Percentiles rank a stretch among this genome's conserved stretches.
phyloP scores from a whole-genome alignment of 2,329 filamentous ascomycete genomes.

The Dactylella cylindrospora region DNA sequence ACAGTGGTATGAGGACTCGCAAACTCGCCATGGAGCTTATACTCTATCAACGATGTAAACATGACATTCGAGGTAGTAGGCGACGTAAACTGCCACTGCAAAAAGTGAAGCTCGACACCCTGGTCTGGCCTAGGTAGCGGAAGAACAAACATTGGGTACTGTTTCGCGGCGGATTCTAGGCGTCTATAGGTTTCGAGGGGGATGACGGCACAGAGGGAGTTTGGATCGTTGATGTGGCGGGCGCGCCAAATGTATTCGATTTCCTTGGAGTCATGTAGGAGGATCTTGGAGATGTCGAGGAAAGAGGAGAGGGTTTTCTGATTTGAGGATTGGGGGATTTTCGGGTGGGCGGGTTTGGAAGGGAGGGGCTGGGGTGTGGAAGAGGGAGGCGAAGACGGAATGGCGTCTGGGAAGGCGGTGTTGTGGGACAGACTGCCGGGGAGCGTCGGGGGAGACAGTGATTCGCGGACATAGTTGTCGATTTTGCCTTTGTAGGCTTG shows the following conservation, averaged over 20 bases:
- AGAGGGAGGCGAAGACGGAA: conserved; percentile 49
- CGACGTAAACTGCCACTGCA: conserved; percentile 92
- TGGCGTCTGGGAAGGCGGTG: conserved; percentile 1
- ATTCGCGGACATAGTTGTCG: conserved; percentile 66
- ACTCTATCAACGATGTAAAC: conserved; percentile 92
- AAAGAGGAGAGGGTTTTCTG: conserved; percentile 66
- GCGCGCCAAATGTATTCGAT: conserved; percentile 88
- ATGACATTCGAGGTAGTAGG: conserved; percentile 71
- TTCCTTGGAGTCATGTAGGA: conserved; percentile 68
- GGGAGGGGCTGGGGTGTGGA: conserved; percentile 45
- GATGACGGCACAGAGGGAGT: conserved; percentile 81
- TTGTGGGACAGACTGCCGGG: conserved; percentile 44
- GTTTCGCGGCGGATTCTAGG: conserved; percentile 70
- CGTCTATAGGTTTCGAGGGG: conserved; percentile 70
- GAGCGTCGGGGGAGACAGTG: conserved; percentile 58
- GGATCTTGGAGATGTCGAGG: conserved; percentile 78
- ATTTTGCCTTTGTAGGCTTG: conserved; percentile 85
- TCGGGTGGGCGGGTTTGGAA: conserved; percentile 50
- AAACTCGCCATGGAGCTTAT: conserved; percentile 85
- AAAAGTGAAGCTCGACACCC: conserved; percentile 89
- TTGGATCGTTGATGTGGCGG: conserved; percentile 71
- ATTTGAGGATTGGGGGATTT: conserved; percentile 52
- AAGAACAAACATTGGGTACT: conserved; percentile 84
- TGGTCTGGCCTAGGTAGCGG: conserved; percentile 70
- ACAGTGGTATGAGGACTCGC: conserved; percentile 90